Evolutionary conservation across 306 rosid species (phyloP), one percentile per base, ranked within the genome.

Genomic region (Bauhinia variegata): DNA sequence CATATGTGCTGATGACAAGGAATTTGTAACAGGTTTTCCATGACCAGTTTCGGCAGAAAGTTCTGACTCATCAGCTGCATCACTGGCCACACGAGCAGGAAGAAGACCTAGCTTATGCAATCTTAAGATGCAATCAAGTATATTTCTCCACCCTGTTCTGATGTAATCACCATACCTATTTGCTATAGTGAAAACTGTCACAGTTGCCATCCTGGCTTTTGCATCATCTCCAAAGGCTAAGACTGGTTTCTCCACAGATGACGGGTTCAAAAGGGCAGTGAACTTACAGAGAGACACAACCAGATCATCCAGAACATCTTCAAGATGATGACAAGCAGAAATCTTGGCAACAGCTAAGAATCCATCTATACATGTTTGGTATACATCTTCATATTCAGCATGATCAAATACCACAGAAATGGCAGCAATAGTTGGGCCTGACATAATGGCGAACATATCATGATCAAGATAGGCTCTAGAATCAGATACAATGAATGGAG

Each of bases 361-460:
- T 75, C 97, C 99, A 77, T 93, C 91, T 53, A 88, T 83, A 75
- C 99, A 93, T 17, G 97, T 90, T 86, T 93, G 96, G 85, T 85
- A 88, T 15, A 93, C 89, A 54, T 90, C 99, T 73, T 90, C 96
- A 36, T 90, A 95, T 63, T 93, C 99, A 51, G 95, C 97, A 54
- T 93, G 96, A 85, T 93, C 99, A 80, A 93, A 90, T 37, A 93
- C 97, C 69, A 93, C 97, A 73, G 99, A 93, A 67, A 93, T 88
- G 34, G 99, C 99, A 78, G 99, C 99, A 83, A 93, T 93, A 10
- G 99, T 85, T 58, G 99, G 97, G 68, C 97, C 99, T 3, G 97
- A 91, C 96, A 90, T 90, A 74, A 93, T 84, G 65, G 99, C 95
- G 77, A 93, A 93, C 97, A 93, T 93, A 66, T 93, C 97, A 18